Evolutionary conservation across 2,329 filamentous ascomycete genomes (phyloP).

Genomic region (Neonectria magnoliae): DNA sequence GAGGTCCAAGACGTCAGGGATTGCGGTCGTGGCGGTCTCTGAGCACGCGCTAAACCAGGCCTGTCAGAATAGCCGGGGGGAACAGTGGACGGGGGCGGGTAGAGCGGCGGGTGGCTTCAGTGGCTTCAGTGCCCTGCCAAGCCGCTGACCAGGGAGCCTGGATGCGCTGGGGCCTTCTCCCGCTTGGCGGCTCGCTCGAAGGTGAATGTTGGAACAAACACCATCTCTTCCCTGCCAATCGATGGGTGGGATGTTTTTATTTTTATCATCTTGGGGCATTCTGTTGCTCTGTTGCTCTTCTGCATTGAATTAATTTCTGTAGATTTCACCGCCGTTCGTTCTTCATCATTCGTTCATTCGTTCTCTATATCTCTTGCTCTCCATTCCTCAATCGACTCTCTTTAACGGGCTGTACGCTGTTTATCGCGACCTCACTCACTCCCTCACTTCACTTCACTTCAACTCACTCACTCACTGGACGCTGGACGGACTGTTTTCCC

Average conservation of each 20-base stretch:
- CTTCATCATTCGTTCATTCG: neutral
- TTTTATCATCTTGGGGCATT: constrained; percentile 15
- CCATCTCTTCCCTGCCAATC: constrained; percentile 1
- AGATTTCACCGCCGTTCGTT: constrained; percentile 1
- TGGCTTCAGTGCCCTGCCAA: neutral
- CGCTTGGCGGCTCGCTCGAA: neutral
- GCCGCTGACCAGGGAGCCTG: no score
- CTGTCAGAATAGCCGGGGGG: constrained; percentile 1
- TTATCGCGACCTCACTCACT: neutral
- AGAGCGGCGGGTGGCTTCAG: constrained; percentile 2
- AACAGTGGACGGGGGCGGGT: constrained; percentile 7
- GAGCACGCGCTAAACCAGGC: constrained; percentile 4
- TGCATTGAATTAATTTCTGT: neutral
- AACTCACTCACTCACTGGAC: neutral
- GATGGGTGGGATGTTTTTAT: constrained; percentile 3
- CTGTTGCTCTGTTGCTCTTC: constrained; percentile 16
- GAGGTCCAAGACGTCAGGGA: constrained; percentile 9
- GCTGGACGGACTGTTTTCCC: neutral
- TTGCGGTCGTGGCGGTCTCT: constrained; percentile 2
- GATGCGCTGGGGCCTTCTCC: no score
- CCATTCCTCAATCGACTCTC: neutral
- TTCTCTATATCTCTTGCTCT: neutral
- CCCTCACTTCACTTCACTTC: neutral
- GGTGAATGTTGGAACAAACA: neutral
- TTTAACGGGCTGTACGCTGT: constrained; percentile 1